Evolutionary conservation across 768 basidiomycete species (phyloP).

Genomic region (Tephrocybe sp.): DNA sequence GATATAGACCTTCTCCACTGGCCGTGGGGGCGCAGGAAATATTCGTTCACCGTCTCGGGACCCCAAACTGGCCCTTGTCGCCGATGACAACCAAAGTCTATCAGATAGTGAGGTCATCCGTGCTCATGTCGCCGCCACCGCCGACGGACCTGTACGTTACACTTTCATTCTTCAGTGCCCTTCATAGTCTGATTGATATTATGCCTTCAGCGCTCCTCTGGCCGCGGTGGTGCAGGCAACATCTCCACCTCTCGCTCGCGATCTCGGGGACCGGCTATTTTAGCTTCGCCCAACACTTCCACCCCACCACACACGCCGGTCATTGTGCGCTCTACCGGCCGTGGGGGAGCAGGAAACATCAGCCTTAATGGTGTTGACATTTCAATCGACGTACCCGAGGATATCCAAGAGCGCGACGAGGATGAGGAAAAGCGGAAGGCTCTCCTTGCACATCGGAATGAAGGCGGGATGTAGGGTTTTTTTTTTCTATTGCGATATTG

Average conservation of each 20-base stretch:
- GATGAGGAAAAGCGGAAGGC: constrained; percentile 8
- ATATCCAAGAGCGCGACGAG: constrained; percentile 9
- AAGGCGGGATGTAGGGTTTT: constrained; percentile 11
- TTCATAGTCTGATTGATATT: too few relatives aligned
- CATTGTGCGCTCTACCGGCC: constrained; percentile 15
- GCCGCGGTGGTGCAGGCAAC: constrained; percentile 69
- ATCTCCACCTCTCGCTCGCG: constrained; percentile 51
- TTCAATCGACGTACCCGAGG: not conserved
- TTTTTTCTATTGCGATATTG: not conserved
- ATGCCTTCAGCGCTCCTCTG: constrained; percentile 54
- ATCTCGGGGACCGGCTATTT: constrained; percentile 28
- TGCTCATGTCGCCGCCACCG: constrained; percentile 29
- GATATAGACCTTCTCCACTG: constrained; percentile 52
- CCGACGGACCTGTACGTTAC: constrained; percentile 35
- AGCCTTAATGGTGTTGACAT: not conserved
- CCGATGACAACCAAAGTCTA: constrained; percentile 29
- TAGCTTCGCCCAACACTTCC: not conserved
- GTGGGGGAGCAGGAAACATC: constrained; percentile 21
- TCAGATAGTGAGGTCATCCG: constrained; percentile 34
- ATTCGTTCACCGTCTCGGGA: constrained; percentile 78
- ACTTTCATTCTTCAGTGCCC: too few relatives aligned
- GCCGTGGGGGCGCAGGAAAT: constrained; percentile 90
- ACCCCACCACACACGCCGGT: constrained; percentile 2
- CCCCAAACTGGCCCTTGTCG: constrained; percentile 10
- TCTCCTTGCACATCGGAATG: not conserved